Conservation (phyloP, 768 basidiomycete genomes). For the Boletus rubescentipes region DNA sequence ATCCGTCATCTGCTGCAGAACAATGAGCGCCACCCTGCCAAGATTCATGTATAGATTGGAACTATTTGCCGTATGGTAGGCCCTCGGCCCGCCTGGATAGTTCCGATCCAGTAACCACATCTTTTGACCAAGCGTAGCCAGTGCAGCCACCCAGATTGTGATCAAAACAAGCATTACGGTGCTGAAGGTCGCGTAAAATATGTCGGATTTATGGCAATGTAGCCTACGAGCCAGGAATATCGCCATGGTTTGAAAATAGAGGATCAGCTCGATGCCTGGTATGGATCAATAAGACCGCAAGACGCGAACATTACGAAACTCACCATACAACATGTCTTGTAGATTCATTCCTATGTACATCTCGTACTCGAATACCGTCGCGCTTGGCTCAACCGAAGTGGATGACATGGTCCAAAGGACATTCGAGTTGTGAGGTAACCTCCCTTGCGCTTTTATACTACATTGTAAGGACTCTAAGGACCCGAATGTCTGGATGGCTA, state of each 20-base stretch:
- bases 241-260: constrained; percentile 18
- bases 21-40: neutral
- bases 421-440: neutral
- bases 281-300: neutral
- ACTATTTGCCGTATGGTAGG: neutral
- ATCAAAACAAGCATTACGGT: constrained; percentile 22
- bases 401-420: neutral
- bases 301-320: neutral
- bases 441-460: neutral
- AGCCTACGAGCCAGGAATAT: neutral
- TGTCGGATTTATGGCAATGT: constrained; percentile 4
- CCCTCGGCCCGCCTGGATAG: constrained; percentile 32
- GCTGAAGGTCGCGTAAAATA: constrained; percentile 18
- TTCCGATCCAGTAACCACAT: constrained; percentile 33
- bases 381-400: neutral
- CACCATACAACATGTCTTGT: constrained; percentile 18
- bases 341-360: constrained; percentile 15
- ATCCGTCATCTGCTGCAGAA: constrained; percentile 34
- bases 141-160: constrained; percentile 25
- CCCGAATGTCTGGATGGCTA: neutral
- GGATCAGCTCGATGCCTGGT: constrained; percentile 15
- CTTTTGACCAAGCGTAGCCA: constrained; percentile 13
- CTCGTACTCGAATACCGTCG: constrained; percentile 3
- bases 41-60: neutral
- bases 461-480: neutral